Base-by-base conservation (phyloP, 1,139 yeast genomes). In the Pichia sp. region DNA sequence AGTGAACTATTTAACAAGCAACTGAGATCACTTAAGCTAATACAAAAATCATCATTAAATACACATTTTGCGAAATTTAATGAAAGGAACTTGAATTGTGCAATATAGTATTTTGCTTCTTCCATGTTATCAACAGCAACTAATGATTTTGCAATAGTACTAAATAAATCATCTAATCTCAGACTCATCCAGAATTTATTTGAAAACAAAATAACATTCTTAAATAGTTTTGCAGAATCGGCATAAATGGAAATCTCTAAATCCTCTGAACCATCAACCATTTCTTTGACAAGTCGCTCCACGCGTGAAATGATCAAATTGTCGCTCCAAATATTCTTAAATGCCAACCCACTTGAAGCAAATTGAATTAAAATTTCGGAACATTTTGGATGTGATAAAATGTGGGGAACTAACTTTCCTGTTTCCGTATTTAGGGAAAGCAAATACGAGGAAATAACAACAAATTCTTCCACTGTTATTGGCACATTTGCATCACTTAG, bases 41-140 rank as follows among this genome's bases (percentile, higher is more conserved):
- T 29, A 8, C 25, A 45, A 35, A 55, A 48, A 24, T 39, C 43
- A 30, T 55, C 56, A 39, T 57, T 61, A 37, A 44, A 60, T 10
- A 56, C 35, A 39, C 61, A 53, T 26, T 53, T 45, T 2, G 39
- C 20, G 11, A 55, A 36, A 35, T 69, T 52, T 10, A 56, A 55
- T 38, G 66, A 64, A 47, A 73, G 62, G 31, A 73, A 62, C 29
- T 55, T 57, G 38, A 67, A 64, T 49, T 69, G 73, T n/a, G 57
- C 51, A 7, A 63, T 57, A 2, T 64, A 55, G 6, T 54, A 51
- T 16, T 54, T 54, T 32, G 73, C 60, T 1, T 50, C 51, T 9
- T 56, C 62, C 41, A 63, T 64, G 32, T 65, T 64, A 6, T 54
- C 52, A 23, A 46, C 48, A 3, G 40, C 26, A 8, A 28, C 20